Percentiles rank a stretch among this genome's conserved stretches.
Evolutionary conservation across 805 yeast genomes (phyloP).

Genomic region (Candida patagonica): DNA sequence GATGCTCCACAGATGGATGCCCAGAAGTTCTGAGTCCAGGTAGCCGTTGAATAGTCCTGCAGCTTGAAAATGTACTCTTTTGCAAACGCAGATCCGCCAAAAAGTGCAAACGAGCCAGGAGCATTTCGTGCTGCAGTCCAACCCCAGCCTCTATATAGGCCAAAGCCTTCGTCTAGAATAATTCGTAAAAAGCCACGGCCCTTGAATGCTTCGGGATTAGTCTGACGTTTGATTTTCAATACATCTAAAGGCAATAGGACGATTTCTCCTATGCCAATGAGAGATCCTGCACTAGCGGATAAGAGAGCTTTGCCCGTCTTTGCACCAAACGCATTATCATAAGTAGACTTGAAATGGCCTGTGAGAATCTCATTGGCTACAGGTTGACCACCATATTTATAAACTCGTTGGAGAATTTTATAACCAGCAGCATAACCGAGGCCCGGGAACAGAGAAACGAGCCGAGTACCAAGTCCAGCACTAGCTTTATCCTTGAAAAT

Average conservation of each 20-base stretch:
- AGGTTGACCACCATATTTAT: slow-evolving; percentile 99
- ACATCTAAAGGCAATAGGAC: slow-evolving; percentile 89
- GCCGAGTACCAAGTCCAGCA: slow-evolving; percentile 59
- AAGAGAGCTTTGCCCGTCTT: slow-evolving; percentile 96
- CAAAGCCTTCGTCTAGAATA: slow-evolving; percentile 82
- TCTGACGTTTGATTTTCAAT: slow-evolving; percentile 90
- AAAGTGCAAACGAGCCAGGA: slow-evolving; percentile 95
- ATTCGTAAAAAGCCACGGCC: slow-evolving; percentile 94
- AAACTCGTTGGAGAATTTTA: slow-evolving; percentile 92
- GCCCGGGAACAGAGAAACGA: slow-evolving; percentile 90
- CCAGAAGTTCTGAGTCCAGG: slow-evolving; percentile 91
- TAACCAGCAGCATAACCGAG: slow-evolving; percentile 97
- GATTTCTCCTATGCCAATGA: slow-evolving; percentile 97
- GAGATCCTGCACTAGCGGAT: slow-evolving; percentile 95
- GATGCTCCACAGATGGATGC: slow-evolving; percentile 96
- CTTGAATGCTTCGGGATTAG: slow-evolving; percentile 98
- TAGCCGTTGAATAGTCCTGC: slow-evolving; percentile 78
- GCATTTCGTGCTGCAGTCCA: slow-evolving; percentile 99
- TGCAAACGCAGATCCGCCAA: slow-evolving; percentile 98
- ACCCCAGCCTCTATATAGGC: slow-evolving; percentile 96
- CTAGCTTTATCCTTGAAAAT: slow-evolving; percentile 76
- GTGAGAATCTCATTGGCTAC: slow-evolving; percentile 90
- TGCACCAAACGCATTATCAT: slow-evolving; percentile 73
- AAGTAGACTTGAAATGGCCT: slow-evolving; percentile 57
- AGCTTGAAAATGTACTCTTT: slow-evolving; percentile 89